These are phyloP conservation scores for Neoboletus magnificus DNA, from an alignment of 768 basidiomycete genomes.

Conservation along the genomic window DNA sequence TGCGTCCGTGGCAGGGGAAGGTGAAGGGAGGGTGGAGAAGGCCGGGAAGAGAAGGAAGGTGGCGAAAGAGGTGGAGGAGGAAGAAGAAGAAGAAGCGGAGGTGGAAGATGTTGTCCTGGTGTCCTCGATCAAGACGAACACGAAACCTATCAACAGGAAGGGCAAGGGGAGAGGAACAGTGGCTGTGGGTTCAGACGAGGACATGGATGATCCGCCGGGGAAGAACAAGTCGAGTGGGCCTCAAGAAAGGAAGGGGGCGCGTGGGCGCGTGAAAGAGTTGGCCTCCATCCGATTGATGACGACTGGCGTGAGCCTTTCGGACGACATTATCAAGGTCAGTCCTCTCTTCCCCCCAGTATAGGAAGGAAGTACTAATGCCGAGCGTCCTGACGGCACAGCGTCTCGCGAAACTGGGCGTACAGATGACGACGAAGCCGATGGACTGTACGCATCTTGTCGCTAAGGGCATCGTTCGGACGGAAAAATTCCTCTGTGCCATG, in stretches of 20 bases:
- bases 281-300: constrained; percentile 53
- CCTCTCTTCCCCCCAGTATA: neutral
- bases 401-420: constrained; percentile 63
- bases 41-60: constrained; percentile 18
- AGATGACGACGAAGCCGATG: constrained; percentile 51
- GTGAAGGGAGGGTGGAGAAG: constrained; percentile 21
- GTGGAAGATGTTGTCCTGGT: constrained; percentile 15
- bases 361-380: neutral
- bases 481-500: constrained; percentile 83
- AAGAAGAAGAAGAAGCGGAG: constrained; percentile 27
- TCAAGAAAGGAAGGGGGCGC: constrained; percentile 13
- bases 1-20: neutral
- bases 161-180: constrained; percentile 1
- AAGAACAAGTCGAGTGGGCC: constrained; percentile 3
- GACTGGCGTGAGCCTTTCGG: constrained; percentile 58
- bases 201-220: neutral
- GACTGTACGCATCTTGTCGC: constrained; percentile 83
- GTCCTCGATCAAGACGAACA: constrained; percentile 11
- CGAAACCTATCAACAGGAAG: constrained; percentile 8
- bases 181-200: constrained; percentile 4
- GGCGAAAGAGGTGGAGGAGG: constrained; percentile 12
- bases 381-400: constrained; percentile 36
- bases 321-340: constrained; percentile 59
- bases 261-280: constrained; percentile 1
- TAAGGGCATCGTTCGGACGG: constrained; percentile 69